A percentile compares a stretch with the other conserved stretches of the same genome.
Conservation (phyloP, 768 basidiomycete species). For the Lentinula sp. region DNA sequence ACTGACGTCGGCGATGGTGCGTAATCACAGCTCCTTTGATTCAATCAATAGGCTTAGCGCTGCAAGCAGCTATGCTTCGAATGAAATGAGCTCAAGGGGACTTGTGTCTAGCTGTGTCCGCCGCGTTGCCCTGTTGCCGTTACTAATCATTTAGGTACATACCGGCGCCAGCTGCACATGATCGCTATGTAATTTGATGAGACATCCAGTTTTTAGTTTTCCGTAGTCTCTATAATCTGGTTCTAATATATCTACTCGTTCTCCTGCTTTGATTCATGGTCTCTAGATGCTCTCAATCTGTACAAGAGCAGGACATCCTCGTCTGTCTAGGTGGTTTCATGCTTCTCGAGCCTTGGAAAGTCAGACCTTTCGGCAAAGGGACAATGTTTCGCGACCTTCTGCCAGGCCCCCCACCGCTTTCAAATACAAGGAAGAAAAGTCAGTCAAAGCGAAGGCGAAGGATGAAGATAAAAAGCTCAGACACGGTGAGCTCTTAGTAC, state of each 20-base stretch:
- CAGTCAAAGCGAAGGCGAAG: neutral
- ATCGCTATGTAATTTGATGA: too few species aligned
- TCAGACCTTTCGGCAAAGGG: conserved; percentile 16
- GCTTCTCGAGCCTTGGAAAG: conserved; percentile 14
- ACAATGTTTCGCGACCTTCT: neutral
- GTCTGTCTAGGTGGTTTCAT: conserved; percentile 25
- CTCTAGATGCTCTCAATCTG: conserved; percentile 4
- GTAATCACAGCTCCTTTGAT: too few species aligned
- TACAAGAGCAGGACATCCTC: conserved; percentile 14
- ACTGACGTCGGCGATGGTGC: too few species aligned
- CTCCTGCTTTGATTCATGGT: neutral
- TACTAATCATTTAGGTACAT: too few species aligned
- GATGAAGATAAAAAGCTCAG: neutral
- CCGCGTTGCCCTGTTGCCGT: too few species aligned
- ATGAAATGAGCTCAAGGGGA: too few species aligned
- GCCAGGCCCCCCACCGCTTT: neutral
- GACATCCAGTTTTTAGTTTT: too few species aligned
- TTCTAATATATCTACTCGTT: neutral
- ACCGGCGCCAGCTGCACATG: too few species aligned
- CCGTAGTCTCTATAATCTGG: too few species aligned
- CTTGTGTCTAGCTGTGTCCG: too few species aligned
- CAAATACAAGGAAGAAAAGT: conserved; percentile 8
- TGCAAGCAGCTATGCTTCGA: too few species aligned
- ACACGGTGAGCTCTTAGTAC: conserved; percentile 6
- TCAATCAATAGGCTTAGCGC: too few species aligned